phyloP scores from a whole-genome alignment of 2,329 filamentous ascomycete genomes.

The Talaromyces pinophilus region DNA sequence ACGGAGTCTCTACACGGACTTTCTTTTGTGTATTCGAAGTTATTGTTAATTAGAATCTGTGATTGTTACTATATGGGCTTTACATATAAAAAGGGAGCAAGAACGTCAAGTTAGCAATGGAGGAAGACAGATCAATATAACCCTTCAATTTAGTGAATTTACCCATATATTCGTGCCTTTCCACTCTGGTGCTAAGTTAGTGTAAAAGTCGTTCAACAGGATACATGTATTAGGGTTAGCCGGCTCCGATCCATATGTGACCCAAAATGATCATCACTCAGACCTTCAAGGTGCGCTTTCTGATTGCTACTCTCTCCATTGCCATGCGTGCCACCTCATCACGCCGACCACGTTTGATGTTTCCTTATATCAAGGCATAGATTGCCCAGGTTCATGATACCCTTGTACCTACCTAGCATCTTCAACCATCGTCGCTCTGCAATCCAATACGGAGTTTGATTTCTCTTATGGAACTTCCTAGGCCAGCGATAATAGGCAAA shows the following conservation, averaged over 20 bases:
- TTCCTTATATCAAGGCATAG: not conserved
- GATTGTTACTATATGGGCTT: no score
- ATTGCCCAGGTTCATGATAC: not conserved
- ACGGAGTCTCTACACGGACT: no score
- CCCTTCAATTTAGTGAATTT: no score
- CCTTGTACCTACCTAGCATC: not conserved
- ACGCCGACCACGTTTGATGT: not conserved
- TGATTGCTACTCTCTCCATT: not conserved
- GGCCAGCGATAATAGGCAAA: not conserved
- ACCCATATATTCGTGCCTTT: no score
- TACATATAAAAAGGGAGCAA: no score
- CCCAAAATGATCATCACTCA: not conserved
- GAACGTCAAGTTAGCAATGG: no score
- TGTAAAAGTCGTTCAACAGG: no score
- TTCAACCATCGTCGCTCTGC: not conserved
- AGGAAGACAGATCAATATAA: no score
- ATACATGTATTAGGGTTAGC: not conserved
- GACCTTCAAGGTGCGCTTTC: not conserved
- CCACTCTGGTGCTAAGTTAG: no score
- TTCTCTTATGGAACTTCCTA: not conserved
- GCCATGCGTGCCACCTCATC: not conserved
- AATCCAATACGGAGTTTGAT: not conserved
- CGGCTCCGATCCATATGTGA: not conserved
- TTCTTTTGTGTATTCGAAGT: no score
- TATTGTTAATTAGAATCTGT: no score